A percentile compares a stretch with the other conserved stretches of the same genome.
Evolutionary conservation across 345 rosid genomes (phyloP).

Genomic region (Euphorbia tirucalli): DNA sequence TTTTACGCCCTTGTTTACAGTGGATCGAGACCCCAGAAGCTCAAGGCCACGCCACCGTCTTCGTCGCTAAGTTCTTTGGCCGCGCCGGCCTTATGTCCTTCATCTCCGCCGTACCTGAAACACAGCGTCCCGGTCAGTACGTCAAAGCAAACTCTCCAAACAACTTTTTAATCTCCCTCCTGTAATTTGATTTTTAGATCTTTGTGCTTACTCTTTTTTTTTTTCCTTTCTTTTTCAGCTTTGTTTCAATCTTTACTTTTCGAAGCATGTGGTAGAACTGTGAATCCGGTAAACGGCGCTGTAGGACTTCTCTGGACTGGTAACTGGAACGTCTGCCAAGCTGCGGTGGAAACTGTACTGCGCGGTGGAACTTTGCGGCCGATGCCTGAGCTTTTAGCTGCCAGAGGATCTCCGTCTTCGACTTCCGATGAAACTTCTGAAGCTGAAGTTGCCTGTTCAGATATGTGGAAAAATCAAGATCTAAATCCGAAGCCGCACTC

Average conservation of each 20-base stretch:
- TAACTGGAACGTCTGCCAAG: constrained; percentile 85
- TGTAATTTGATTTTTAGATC: background rate
- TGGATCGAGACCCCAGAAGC: constrained; percentile 90
- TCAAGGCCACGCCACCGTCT: constrained; percentile 96
- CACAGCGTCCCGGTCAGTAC: constrained; percentile 74
- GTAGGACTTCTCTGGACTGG: constrained; percentile 92
- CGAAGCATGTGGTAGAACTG: constrained; percentile 95
- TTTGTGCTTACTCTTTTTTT: background rate
- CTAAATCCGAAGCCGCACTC: constrained; percentile 40
- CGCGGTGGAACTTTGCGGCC: constrained; percentile 70
- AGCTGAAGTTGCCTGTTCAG: constrained; percentile 45
- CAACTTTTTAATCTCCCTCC: no score
- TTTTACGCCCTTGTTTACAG: constrained; percentile 81
- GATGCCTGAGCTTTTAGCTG: constrained; percentile 56
- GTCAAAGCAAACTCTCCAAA: no score
- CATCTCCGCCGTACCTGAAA: constrained; percentile 86
- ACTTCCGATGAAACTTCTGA: constrained; percentile 69
- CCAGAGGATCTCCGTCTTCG: constrained; percentile 36
- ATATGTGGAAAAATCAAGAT: constrained; percentile 49
- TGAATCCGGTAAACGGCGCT: constrained; percentile 93
- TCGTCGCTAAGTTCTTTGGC: constrained; percentile 96
- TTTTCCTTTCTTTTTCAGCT: constrained; percentile 35
- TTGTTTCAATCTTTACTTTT: constrained; percentile 80
- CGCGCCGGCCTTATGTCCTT: constrained; percentile 98
- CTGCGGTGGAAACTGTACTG: constrained; percentile 83